These are phyloP conservation scores for Cytospora piceae DNA, from an alignment of 2,329 filamentous ascomycete genomes.

Conservation along the genomic window DNA sequence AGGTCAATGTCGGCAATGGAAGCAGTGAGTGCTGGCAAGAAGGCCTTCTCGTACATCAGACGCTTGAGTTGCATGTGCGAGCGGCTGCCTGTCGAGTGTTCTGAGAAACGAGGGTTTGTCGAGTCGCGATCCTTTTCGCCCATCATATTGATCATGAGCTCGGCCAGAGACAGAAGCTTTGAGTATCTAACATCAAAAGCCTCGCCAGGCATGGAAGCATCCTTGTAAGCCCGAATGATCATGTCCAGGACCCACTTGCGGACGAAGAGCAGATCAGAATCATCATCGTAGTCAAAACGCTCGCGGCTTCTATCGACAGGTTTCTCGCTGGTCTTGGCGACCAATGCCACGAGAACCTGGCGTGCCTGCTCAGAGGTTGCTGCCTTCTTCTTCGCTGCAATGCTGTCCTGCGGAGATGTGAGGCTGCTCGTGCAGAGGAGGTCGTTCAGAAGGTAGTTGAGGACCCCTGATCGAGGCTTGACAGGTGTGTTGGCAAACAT, in stretches of 20 bases:
- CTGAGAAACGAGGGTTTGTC: constrained; percentile 41
- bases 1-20: constrained; percentile 96
- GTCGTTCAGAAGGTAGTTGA: constrained; percentile 90
- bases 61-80: constrained; percentile 86
- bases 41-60: constrained; percentile 98
- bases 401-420: constrained; percentile 72
- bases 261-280: constrained; percentile 85
- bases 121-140: constrained; percentile 73
- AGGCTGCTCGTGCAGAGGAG: constrained; percentile 66
- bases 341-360: constrained; percentile 82
- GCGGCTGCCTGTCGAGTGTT: constrained; percentile 44
- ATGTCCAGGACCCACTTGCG: constrained; percentile 95
- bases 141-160: constrained; percentile 92
- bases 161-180: constrained; percentile 82
- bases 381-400: constrained; percentile 79
- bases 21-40: constrained; percentile 82
- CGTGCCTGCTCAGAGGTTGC: constrained; percentile 87
- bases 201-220: constrained; percentile 78
- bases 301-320: constrained; percentile 60
- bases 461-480: constrained; percentile 87
- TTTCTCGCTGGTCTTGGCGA: constrained; percentile 84
- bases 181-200: constrained; percentile 84
- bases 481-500: constrained; percentile 84
- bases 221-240: constrained; percentile 87
- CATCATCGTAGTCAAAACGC: constrained; percentile 71